Percentiles rank a stretch among this genome's conserved stretches.
These are phyloP conservation scores for Penicillium samsonianum DNA, from an alignment of 495 filamentous ascomycete species.

Conservation along the genomic window DNA sequence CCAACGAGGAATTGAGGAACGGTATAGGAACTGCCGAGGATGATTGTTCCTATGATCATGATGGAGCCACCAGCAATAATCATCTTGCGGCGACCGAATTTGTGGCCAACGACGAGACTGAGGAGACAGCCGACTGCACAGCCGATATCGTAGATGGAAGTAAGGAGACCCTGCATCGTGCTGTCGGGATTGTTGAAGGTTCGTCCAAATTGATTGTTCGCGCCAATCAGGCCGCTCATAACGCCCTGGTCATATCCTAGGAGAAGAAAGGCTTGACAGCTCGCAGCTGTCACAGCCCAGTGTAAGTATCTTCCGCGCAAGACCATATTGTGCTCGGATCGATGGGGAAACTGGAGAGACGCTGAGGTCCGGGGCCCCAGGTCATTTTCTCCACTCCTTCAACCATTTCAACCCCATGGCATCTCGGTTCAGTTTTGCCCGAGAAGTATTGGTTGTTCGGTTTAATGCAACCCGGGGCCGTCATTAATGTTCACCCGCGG, in stretches of 20 bases:
- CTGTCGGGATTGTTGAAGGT: conserved; percentile 42
- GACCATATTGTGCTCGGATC: conserved; percentile 13
- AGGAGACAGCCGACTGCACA: conserved; percentile 47
- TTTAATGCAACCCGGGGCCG: not conserved
- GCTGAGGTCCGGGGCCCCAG: conserved; percentile 9
- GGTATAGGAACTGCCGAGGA: conserved; percentile 49
- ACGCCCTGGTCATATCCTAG: conserved; percentile 45
- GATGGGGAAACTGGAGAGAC: not conserved
- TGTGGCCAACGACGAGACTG: conserved; percentile 44
- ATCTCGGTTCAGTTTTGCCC: conserved; percentile 6
- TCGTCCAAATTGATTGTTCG: conserved; percentile 40
- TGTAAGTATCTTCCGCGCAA: conserved; percentile 23
- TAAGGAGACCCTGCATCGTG: conserved; percentile 46
- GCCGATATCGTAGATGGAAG: conserved; percentile 50
- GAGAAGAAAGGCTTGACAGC: conserved; percentile 41
- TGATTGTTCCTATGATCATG: conserved; percentile 43
- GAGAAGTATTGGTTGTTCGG: not conserved
- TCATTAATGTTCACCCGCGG: not conserved
- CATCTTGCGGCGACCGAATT: conserved; percentile 45
- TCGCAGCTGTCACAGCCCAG: conserved; percentile 28
- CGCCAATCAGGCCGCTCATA: conserved; percentile 41
- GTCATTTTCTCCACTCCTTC: conserved; percentile 1
- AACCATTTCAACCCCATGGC: not conserved
- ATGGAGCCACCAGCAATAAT: conserved; percentile 43
- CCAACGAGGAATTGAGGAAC: conserved; percentile 53